These are phyloP conservation scores for Aegilops longissima DNA, from an alignment of 176 grass and related monocot genomes.

Conservation along the genomic window DNA sequence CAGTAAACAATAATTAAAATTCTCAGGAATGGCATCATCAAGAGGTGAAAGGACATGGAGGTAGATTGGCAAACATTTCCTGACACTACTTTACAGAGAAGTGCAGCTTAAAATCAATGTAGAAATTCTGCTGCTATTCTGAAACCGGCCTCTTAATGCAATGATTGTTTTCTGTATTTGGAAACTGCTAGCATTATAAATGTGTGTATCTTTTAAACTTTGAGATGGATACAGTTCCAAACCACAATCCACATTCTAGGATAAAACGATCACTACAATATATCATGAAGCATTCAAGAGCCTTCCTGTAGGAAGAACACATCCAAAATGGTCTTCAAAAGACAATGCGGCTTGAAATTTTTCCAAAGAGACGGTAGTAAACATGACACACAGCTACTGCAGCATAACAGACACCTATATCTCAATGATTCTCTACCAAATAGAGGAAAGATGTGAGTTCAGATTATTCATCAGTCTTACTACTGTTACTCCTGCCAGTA, in stretches of 20 bases:
- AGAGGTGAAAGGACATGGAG: background rate
- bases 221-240: background rate
- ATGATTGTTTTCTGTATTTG: background rate
- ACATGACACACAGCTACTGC: background rate
- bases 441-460: background rate
- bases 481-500: background rate
- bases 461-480: background rate
- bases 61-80: background rate
- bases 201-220: background rate
- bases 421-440: background rate
- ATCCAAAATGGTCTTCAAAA: background rate
- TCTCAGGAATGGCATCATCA: background rate
- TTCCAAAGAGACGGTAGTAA: background rate
- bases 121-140: background rate
- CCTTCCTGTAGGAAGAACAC: background rate
- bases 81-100: background rate
- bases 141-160: background rate
- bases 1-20: background rate
- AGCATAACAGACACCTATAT: background rate
- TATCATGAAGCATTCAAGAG: background rate
- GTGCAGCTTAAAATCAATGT: background rate
- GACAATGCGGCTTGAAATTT: background rate
- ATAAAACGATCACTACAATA: background rate
- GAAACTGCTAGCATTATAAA: background rate
- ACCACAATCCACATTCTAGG: background rate